Percentiles rank a stretch among this genome's conserved stretches.
Conservation (phyloP, 108 stramenopile species). For the Fistulifera pelliculosa region DNA sequence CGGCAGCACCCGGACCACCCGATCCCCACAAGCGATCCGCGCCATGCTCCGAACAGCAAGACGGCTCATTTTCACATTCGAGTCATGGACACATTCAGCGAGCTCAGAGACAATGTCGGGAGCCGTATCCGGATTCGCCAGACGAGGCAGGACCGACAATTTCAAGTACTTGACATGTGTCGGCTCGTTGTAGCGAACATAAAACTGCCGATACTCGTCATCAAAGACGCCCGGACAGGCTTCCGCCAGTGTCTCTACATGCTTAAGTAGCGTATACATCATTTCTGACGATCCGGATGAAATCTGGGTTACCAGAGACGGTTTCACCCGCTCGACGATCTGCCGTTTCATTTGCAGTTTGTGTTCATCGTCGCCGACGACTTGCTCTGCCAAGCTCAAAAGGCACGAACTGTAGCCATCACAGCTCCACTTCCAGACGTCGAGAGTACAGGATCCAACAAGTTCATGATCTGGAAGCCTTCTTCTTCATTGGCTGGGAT, state of each 20-base stretch:
- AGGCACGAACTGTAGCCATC: constrained; percentile 90
- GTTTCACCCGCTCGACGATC: constrained; percentile 87
- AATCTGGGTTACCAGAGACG: constrained; percentile 92
- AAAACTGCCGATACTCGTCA: constrained; percentile 96
- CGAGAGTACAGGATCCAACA: constrained; percentile 94
- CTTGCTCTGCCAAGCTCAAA: constrained; percentile 85
- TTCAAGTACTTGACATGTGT: constrained; percentile 93
- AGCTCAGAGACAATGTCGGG: constrained; percentile 95
- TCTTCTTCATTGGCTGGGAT: constrained; percentile 88
- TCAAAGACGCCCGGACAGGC: constrained; percentile 93
- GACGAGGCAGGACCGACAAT: constrained; percentile 76
- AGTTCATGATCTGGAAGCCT: constrained; percentile 97
- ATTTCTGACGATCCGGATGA: constrained; percentile 81
- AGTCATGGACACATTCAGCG: constrained; percentile 82
- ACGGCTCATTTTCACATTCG: constrained; percentile 67
- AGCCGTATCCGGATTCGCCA: constrained; percentile 85
- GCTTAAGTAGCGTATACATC: constrained; percentile 84
- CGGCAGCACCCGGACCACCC: constrained; percentile 74
- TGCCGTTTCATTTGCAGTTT: constrained; percentile 63
- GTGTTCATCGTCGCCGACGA: constrained; percentile 41
- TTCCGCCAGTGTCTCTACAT: constrained; percentile 86
- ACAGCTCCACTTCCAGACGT: constrained; percentile 92
- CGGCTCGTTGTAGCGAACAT: constrained; percentile 92
- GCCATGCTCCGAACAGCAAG: constrained; percentile 87
- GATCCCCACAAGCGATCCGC: constrained; percentile 79